These are phyloP conservation scores for Wallacemonas sp. DNA, from an alignment of 208 protist genomes.

Conservation along the genomic window DNA sequence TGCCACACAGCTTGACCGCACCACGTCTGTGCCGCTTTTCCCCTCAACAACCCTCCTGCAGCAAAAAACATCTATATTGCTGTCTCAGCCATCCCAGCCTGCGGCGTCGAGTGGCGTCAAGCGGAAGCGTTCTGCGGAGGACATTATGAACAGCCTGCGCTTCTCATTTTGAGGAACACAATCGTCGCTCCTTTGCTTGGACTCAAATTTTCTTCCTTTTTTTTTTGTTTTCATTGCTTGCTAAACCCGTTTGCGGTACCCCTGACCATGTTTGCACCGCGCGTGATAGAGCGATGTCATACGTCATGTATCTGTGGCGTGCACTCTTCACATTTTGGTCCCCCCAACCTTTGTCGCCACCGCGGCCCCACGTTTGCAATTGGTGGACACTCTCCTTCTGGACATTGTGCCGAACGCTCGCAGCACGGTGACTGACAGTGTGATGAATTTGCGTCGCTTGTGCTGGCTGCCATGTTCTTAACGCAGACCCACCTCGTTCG, in stretches of 20 bases:
- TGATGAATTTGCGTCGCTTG: too few species aligned
- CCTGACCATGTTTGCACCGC: too few species aligned
- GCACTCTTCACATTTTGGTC: too few species aligned
- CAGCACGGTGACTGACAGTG: too few species aligned
- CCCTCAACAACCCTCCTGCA: neutral
- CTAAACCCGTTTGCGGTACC: too few species aligned
- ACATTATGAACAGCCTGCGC: conserved; percentile 55
- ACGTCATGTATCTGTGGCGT: too few species aligned
- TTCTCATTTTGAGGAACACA: conserved; percentile 23
- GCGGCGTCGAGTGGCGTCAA: neutral
- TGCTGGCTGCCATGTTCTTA: neutral
- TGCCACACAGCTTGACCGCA: neutral
- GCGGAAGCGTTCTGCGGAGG: conserved; percentile 47
- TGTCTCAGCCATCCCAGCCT: neutral
- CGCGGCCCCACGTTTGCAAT: too few species aligned
- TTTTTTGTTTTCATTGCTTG: conserved; percentile 9
- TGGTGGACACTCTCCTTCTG: too few species aligned
- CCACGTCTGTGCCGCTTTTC: neutral
- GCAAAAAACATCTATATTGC: conserved; percentile 2
- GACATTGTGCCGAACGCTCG: too few species aligned
- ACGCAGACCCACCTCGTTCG: too few species aligned
- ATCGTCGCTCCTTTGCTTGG: neutral
- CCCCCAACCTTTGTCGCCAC: too few species aligned
- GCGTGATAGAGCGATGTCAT: too few species aligned
- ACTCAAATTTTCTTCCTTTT: neutral